Conservation (phyloP, 106 monocot genomes). For the Posidonia australis region DNA sequence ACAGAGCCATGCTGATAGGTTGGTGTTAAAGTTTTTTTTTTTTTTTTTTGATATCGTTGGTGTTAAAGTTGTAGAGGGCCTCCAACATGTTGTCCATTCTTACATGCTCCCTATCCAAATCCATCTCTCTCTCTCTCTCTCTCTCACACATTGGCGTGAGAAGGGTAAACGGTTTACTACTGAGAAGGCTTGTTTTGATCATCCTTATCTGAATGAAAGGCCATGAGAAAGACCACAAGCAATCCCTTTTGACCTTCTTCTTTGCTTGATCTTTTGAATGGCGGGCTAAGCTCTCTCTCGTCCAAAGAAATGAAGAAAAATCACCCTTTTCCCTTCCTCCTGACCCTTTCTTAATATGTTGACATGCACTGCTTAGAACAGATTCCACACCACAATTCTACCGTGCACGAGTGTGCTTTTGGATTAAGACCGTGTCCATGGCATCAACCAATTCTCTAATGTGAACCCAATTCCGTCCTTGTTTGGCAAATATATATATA, state of each 20-base stretch:
- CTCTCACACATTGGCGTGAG: neutral
- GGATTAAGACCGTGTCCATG: neutral
- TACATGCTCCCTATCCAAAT: no score
- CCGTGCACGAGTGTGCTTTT: slow-evolving; percentile 1
- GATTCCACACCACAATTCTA: neutral
- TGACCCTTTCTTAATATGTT: neutral
- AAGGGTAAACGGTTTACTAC: neutral
- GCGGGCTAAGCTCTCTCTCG: neutral
- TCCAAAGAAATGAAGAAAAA: neutral
- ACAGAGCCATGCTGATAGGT: neutral
- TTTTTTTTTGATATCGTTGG: no score
- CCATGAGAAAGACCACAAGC: no score
- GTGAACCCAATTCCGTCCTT: no score
- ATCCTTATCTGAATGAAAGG: slow-evolving; percentile 1
- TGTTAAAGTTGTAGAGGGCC: neutral
- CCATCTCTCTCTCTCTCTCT: slow-evolving; percentile 2
- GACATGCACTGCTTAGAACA: slow-evolving; percentile 7
- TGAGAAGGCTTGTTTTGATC: neutral
- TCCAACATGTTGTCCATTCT: neutral
- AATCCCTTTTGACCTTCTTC: neutral
- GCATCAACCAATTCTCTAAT: neutral
- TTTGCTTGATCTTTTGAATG: no score
- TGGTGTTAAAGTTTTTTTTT: no score
- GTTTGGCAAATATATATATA: no score
- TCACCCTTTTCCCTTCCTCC: neutral